Conservation (phyloP, 2,329 filamentous ascomycete genomes). For the Cordyceps fumosorosea region DNA sequence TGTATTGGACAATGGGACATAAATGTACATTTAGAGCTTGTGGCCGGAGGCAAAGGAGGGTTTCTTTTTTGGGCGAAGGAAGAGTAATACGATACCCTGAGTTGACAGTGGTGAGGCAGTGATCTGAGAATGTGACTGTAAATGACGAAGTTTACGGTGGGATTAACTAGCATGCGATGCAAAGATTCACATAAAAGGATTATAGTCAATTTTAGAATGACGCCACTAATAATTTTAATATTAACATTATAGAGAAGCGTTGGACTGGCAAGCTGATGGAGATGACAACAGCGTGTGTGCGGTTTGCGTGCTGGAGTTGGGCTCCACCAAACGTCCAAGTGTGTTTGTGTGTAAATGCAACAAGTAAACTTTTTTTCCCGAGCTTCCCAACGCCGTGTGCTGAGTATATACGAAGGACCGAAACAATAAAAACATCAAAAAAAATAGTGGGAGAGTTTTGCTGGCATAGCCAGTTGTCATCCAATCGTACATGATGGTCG, state of each 20-base stretch:
- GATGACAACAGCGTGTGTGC: background rate
- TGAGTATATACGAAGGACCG: background rate
- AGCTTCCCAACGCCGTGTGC: conserved; percentile 5
- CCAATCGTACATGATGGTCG: no score
- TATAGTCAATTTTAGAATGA: background rate
- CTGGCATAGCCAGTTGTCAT: no score
- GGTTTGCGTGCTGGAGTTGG: conserved; percentile 4
- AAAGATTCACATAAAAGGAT: no score
- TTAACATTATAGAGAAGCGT: background rate
- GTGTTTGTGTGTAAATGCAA: conserved; percentile 9
- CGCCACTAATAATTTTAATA: background rate
- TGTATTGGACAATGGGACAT: background rate
- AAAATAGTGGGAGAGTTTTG: background rate
- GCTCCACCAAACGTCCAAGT: background rate
- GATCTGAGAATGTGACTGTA: background rate
- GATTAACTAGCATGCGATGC: no score
- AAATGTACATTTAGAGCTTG: conserved; percentile 7
- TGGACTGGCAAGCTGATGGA: background rate
- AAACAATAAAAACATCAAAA: background rate
- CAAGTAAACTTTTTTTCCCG: conserved; percentile 2
- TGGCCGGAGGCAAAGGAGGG: background rate
- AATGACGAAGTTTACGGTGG: background rate
- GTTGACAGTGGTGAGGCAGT: background rate
- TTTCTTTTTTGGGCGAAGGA: background rate
- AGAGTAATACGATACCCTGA: conserved; percentile 4